These are phyloP conservation scores for Suillus sp. DNA, from an alignment of 768 basidiomycete genomes.

Conservation along the genomic window DNA sequence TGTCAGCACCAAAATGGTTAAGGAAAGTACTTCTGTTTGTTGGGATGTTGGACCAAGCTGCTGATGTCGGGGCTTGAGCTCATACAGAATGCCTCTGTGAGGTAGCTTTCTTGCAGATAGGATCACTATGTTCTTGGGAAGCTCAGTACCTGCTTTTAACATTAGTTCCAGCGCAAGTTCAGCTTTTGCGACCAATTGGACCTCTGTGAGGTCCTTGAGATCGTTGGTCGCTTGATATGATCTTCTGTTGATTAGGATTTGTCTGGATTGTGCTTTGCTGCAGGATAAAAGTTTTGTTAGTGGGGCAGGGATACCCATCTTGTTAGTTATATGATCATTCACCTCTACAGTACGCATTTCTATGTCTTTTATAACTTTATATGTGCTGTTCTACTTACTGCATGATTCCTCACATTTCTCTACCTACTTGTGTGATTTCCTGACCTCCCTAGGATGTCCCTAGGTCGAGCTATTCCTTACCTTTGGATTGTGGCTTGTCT, in stretches of 20 bases:
- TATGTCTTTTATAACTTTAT: too few relatives aligned
- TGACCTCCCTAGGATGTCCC: too few relatives aligned
- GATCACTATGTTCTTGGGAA: background rate
- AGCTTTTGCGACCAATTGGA: background rate
- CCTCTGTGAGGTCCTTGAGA: background rate
- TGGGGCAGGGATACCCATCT: too few relatives aligned
- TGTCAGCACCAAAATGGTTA: background rate
- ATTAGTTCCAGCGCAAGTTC: too few relatives aligned
- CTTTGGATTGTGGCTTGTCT: too few relatives aligned
- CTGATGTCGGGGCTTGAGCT: conserved; percentile 18
- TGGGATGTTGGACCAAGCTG: conserved; percentile 19
- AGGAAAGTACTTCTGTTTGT: conserved; percentile 16
- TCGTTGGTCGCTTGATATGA: background rate
- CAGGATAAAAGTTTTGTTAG: background rate
- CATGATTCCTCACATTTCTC: too few relatives aligned
- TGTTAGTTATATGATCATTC: too few relatives aligned
- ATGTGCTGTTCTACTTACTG: too few relatives aligned
- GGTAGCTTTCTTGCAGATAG: background rate
- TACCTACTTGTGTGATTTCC: too few relatives aligned
- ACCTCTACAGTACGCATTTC: too few relatives aligned
- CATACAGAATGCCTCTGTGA: conserved; percentile 19
- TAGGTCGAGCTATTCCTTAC: too few relatives aligned
- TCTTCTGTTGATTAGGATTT: background rate
- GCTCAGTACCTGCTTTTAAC: too few relatives aligned
- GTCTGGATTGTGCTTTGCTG: background rate